These are phyloP conservation scores for Earliella scabrosa DNA, from an alignment of 1,284 basidiomycete genomes.

Conservation along the genomic window DNA sequence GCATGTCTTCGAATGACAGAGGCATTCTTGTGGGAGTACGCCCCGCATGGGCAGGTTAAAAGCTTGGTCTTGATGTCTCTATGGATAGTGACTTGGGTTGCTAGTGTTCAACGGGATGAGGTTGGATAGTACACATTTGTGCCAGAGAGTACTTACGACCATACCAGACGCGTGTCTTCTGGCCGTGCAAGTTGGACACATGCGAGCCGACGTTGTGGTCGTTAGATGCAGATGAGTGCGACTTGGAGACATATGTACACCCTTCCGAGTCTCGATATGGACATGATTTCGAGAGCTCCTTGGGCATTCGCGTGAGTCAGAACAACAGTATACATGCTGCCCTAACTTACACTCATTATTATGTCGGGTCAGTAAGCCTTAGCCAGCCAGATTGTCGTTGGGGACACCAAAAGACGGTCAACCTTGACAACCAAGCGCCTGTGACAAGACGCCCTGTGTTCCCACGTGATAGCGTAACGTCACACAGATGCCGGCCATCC, in stretches of 20 bases:
- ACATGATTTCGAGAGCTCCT: background rate
- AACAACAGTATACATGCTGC: no score
- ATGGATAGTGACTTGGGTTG: constrained; percentile 9
- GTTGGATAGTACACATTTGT: background rate
- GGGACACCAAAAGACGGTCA: no score
- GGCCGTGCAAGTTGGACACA: constrained; percentile 9
- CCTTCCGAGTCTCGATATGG: constrained; percentile 1
- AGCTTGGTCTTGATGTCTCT: constrained; percentile 13
- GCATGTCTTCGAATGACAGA: constrained; percentile 14
- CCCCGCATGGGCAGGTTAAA: constrained; percentile 16
- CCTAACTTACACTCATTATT: no score
- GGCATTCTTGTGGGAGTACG: constrained; percentile 7
- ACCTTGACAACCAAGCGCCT: no score
- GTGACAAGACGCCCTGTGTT: no score
- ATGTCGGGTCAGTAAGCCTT: no score
- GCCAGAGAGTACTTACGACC: constrained; percentile 21
- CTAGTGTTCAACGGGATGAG: background rate
- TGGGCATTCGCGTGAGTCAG: no score
- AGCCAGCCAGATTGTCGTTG: no score
- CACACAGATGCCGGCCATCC: no score
- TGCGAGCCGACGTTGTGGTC: constrained; percentile 16
- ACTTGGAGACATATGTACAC: constrained; percentile 8
- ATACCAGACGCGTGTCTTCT: constrained; percentile 14
- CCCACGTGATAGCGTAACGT: no score
- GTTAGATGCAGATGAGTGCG: background rate